A percentile compares a stretch with the other conserved stretches of the same genome.
Evolutionary conservation across 1,284 basidiomycete species (phyloP).

Genomic region (Naganishia liquefaciens): DNA sequence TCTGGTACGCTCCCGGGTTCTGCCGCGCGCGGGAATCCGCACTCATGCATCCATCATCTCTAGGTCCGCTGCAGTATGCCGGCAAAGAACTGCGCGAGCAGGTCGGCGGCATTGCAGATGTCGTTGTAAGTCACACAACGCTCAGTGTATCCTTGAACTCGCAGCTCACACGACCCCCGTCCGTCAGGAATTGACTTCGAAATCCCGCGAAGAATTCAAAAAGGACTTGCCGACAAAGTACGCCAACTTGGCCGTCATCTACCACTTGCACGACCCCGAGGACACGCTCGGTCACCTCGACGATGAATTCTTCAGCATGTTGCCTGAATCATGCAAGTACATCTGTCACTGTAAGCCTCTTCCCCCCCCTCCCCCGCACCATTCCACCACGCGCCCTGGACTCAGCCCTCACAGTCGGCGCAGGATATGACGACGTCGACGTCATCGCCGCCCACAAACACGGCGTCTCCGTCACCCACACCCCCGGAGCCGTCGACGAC

Average conservation of each 20-base stretch:
- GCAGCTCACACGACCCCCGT: neutral
- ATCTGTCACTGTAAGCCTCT: constrained; percentile 34
- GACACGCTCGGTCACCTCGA: constrained; percentile 40
- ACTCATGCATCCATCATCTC: neutral
- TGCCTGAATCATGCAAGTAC: constrained; percentile 18
- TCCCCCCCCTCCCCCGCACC: neutral
- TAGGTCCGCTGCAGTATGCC: constrained; percentile 29
- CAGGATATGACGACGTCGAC: constrained; percentile 85
- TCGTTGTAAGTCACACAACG: constrained; percentile 16
- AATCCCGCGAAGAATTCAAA: constrained; percentile 68
- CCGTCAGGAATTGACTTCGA: constrained; percentile 65
- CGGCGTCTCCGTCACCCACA: constrained; percentile 84
- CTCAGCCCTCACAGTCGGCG: constrained; percentile 57
- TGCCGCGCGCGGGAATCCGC: neutral
- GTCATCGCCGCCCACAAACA: constrained; percentile 69
- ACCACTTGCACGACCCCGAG: constrained; percentile 60
- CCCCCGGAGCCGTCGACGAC: constrained; percentile 86
- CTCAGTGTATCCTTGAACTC: neutral
- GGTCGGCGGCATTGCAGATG: constrained; percentile 28
- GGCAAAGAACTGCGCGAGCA: constrained; percentile 22
- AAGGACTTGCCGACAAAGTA: constrained; percentile 71
- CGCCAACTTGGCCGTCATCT: constrained; percentile 71
- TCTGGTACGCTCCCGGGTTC: constrained; percentile 1
- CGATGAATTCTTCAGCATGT: constrained; percentile 25
- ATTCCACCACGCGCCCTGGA: no score